A percentile compares a stretch with the other conserved stretches of the same genome.
These are phyloP conservation scores for Hypoxylon sp. DNA, from an alignment of 2,329 filamentous ascomycete genomes.

Conservation along the genomic window DNA sequence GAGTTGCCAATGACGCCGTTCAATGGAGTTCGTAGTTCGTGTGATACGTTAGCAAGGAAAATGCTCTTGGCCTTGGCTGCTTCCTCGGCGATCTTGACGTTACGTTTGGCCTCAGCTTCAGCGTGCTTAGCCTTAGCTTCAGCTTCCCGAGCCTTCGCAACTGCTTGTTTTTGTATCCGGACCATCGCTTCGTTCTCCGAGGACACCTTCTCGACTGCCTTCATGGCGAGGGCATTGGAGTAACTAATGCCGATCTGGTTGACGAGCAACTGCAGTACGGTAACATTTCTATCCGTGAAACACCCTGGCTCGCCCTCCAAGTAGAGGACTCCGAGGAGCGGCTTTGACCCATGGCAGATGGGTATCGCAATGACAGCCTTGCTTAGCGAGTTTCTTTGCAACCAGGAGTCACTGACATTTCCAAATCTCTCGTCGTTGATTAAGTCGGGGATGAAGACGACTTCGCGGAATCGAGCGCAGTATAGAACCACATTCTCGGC, in stretches of 20 bases:
- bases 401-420: constrained; percentile 79
- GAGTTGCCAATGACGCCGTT: constrained; percentile 92
- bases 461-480: constrained; percentile 81
- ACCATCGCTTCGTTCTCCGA: constrained; percentile 85
- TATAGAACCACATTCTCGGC: constrained; percentile 84
- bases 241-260: constrained; percentile 84
- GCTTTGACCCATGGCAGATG: constrained; percentile 79
- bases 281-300: constrained; percentile 81
- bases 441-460: constrained; percentile 81
- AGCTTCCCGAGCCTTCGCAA: constrained; percentile 79
- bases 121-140: constrained; percentile 83
- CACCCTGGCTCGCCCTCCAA: constrained; percentile 81
- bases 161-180: constrained; percentile 79
- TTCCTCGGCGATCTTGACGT: constrained; percentile 86
- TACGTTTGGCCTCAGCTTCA: constrained; percentile 81
- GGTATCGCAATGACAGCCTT: constrained; percentile 85
- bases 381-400: constrained; percentile 76
- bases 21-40: constrained; percentile 85
- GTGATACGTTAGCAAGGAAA: constrained; percentile 84
- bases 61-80: constrained; percentile 87
- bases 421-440: constrained; percentile 83
- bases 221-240: constrained; percentile 76
- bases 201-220: constrained; percentile 81
- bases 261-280: constrained; percentile 77
- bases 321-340: constrained; percentile 80